Percentiles rank a stretch among this genome's conserved stretches.
These are phyloP conservation scores for Thielaviopsis populi DNA, from an alignment of 2,329 filamentous ascomycete genomes.

Conservation along the genomic window DNA sequence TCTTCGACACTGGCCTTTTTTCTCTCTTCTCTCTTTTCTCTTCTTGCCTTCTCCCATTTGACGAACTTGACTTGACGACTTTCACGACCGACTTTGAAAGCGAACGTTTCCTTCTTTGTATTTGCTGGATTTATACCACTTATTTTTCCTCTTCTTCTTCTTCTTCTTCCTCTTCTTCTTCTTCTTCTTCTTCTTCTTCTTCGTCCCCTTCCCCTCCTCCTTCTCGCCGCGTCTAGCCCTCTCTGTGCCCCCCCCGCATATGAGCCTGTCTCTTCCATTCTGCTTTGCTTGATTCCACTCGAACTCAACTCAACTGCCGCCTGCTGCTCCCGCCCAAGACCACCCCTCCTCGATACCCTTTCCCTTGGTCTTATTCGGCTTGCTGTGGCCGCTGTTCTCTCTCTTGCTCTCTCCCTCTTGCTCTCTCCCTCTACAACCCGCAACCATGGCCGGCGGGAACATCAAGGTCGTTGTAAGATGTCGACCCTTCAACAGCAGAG, in stretches of 20 bases:
- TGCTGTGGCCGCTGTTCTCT: neutral
- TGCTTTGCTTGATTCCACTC: too few relatives aligned
- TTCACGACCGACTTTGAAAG: neutral
- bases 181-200: too few relatives aligned
- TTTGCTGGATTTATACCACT: neutral
- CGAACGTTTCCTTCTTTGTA: neutral
- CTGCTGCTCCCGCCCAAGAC: neutral
- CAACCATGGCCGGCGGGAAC: constrained; percentile 53
- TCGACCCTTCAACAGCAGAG: constrained; percentile 90
- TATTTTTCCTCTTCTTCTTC: neutral
- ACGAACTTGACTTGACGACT: neutral
- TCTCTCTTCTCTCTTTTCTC: neutral
- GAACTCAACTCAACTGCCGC: neutral
- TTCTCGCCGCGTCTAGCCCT: too few relatives aligned
- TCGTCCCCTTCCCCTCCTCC: too few relatives aligned
- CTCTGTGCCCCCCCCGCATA: too few relatives aligned
- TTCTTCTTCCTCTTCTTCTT: too few relatives aligned
- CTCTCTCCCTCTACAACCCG: neutral
- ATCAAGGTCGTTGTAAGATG: constrained; percentile 99
- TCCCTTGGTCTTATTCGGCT: too few relatives aligned
- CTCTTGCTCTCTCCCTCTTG: neutral
- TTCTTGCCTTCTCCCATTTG: neutral
- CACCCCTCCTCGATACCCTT: too few relatives aligned
- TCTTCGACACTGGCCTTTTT: neutral
- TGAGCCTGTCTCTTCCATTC: too few relatives aligned